A percentile compares a stretch with the other conserved stretches of the same genome.
phyloP scores from a whole-genome alignment of 768 basidiomycete genomes.

The Mycena latifolia region DNA sequence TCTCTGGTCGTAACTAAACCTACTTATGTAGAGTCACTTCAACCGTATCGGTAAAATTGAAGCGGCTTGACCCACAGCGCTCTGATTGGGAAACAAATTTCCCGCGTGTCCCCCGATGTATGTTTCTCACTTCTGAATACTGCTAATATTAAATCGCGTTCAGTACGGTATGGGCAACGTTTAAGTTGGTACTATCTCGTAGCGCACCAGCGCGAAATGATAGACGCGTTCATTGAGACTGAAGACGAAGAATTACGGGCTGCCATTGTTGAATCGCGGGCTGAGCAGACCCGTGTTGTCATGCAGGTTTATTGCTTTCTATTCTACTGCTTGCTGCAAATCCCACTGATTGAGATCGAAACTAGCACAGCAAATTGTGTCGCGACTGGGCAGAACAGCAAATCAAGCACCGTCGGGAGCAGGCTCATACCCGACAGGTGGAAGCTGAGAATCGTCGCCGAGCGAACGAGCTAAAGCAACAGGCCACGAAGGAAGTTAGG shows the following conservation, averaged over 20 bases:
- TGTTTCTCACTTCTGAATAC: not conserved
- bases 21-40: not conserved
- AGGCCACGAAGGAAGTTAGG: not conserved
- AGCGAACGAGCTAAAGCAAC: slow-evolving; percentile 2
- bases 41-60: slow-evolving; percentile 1
- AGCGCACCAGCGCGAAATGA: slow-evolving; percentile 16
- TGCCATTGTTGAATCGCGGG: slow-evolving; percentile 3
- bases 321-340: too few relatives aligned
- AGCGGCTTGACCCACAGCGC: slow-evolving; percentile 20
- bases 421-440: not conserved
- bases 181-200: slow-evolving; percentile 7
- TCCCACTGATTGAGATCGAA: not conserved
- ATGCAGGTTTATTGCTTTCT: not conserved
- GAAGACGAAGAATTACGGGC: not conserved
- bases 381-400: slow-evolving; percentile 17
- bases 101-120: slow-evolving; percentile 17
- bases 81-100: not conserved
- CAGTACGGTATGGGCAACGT: not conserved
- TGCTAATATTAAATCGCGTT: not conserved
- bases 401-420: slow-evolving; percentile 9
- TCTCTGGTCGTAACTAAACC: not conserved
- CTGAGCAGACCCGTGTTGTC: slow-evolving; percentile 6
- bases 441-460: not conserved
- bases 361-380: slow-evolving; percentile 23
- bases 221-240: slow-evolving; percentile 2